These are phyloP conservation scores for Platanus orientalis DNA, from an alignment of 164 flowering plant genomes.

Conservation along the genomic window DNA sequence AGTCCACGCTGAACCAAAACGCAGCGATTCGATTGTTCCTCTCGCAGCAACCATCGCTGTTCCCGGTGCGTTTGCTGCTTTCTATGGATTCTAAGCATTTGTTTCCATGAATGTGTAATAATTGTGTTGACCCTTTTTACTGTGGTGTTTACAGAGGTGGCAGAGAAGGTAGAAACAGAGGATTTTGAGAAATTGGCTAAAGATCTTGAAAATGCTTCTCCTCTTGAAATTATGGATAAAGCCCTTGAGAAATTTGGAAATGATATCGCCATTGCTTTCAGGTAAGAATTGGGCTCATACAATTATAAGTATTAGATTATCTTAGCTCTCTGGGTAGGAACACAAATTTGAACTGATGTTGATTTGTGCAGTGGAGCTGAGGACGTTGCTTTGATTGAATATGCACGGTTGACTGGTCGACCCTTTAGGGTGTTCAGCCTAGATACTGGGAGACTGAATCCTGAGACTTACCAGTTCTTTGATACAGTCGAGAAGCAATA, in stretches of 20 bases:
- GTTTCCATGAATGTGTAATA: background rate
- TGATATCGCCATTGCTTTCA: conserved; percentile 92
- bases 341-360: background rate
- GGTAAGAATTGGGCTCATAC: conserved; percentile 29
- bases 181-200: conserved; percentile 57
- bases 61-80: conserved; percentile 38
- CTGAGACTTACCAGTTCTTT: conserved; percentile 77
- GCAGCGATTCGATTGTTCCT: conserved; percentile 51
- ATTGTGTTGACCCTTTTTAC: background rate
- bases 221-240: conserved; percentile 79
- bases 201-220: conserved; percentile 69
- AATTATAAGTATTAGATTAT: too few relatives aligned
- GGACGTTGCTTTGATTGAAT: conserved; percentile 92
- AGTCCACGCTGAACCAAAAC: conserved; percentile 47
- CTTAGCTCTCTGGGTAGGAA: too few relatives aligned
- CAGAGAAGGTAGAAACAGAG: conserved; percentile 29
- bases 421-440: conserved; percentile 93
- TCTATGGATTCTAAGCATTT: background rate
- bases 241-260: conserved; percentile 74
- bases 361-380: conserved; percentile 87
- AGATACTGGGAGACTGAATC: conserved; percentile 92
- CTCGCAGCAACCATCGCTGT: conserved; percentile 46
- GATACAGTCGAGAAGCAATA: conserved; percentile 82
- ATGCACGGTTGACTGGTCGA: conserved; percentile 80
- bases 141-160: conserved; percentile 33